Base-by-base conservation (phyloP, 1,284 basidiomycete species). In the Rhodotorula sp. region DNA sequence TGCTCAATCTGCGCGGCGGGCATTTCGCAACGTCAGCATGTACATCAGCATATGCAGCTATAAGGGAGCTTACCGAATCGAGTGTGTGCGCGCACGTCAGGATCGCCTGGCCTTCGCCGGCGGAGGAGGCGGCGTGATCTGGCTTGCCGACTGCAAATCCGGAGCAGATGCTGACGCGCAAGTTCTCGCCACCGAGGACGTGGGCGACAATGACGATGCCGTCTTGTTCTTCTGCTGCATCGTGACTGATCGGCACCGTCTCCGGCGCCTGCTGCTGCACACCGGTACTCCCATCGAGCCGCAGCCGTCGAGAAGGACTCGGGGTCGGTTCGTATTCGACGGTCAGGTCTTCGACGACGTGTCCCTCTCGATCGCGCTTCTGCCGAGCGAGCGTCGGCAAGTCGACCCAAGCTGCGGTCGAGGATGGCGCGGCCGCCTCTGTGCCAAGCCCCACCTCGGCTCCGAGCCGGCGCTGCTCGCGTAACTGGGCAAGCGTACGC, bases 21-120 rank as follows among this genome's bases (percentile, higher is more conserved):
- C 4, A 47, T 5, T 21, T 26, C 5, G 23, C n/a, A 3, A 6
- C 16, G n/a, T 20, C 39, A 47, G 21, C 23, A 20, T 29, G 2
- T 16, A 56, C 21, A 58, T 26, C 5, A 23, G 12, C 6, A 6
- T 29, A 7, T 4, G 7, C 3, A 14, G 6, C 29, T 18, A 26
- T 1, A 34, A 21, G 47, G 68, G 26, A 48, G 78, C 84, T 79
- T 76, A 85, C 87, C 85, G 87, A 85, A 77, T 88, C 86, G 39
- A 90, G 78, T 4, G 89, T 89, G 79, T 91, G 90, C 7, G 87
- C 87, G 75, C 89, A 91, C 1, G 87, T 87, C 20, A 89, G 78
- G 39, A 90, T 78, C 16, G 87, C 58, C 26, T 58, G 52, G 7
- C 64, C 64, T 39, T 85, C 83, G 5, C 79, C 80, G 7, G 78